Evolutionary conservation across 1,284 basidiomycete species (phyloP), one percentile per base, ranked within the genome.

Genomic region (Wolfiporia cocos): DNA sequence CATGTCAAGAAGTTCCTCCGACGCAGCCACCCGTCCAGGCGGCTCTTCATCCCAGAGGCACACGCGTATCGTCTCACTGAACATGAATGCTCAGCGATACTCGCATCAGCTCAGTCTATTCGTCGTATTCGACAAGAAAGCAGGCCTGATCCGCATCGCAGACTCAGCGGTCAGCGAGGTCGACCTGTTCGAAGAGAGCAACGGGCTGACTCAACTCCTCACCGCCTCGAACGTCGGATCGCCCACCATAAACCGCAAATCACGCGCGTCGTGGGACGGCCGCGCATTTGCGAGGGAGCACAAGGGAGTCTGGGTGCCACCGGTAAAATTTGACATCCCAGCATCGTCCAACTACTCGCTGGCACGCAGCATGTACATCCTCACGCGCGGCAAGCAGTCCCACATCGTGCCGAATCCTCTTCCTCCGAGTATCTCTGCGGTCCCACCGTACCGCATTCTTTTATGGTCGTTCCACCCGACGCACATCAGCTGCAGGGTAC

Each of bases 101-200:
- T 78, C 79, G 18, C 71, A 73, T 2, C 86, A 88, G 49, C 74
- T 85, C 52, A 78, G 76, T 49, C 66, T 90, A 10, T 89, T 89
- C 52, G 77, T 87, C 42, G 66, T 81, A 20, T 90, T 90, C 55
- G 87, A 89, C 57, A 90, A 90, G 64, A 89, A 85, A 54, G 85
- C 86, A 1, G 76, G 79, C 18, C 68, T 86, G 59, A 88, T 90
- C 51, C 81, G 86, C 21, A 60, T 90, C 26, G 76, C 77, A 3
- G 86, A 90, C 59, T 76, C 87, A 30, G 79, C 83, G 12, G 86
- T 88, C 5, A 76, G 80, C 22, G 87, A 90, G 58, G 67, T 89
- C 28, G 79, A 84, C 37, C 63, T 88, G 32, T 73, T 69, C 49
- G 83, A 84, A 37, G 70, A 75, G 22, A 64, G 53, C 49, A 35